Conservation (phyloP, 768 basidiomycete genomes). For the Suillus lakei region DNA sequence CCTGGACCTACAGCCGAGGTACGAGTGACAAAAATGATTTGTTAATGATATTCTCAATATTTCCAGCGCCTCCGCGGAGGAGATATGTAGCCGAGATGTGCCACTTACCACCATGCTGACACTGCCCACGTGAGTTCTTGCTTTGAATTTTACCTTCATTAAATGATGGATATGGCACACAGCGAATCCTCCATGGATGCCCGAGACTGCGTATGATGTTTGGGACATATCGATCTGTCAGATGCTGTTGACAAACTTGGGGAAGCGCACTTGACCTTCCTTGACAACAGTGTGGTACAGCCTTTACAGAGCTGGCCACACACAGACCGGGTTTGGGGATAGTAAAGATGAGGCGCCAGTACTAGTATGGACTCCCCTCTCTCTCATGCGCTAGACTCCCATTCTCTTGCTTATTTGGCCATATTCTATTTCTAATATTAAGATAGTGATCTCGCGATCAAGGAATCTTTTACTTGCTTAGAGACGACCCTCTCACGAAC, state of each 20-base stretch:
- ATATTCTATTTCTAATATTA: neutral
- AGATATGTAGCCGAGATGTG: neutral
- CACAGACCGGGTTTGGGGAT: neutral
- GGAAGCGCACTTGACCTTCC: too few relatives aligned
- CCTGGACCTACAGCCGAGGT: neutral
- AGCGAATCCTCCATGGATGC: neutral
- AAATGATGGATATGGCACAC: neutral
- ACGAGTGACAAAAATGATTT: neutral
- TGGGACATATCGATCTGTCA: neutral
- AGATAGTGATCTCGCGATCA: neutral
- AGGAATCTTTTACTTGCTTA: neutral
- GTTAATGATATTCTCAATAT: neutral
- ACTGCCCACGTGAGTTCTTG: neutral
- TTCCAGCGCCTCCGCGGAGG: neutral
- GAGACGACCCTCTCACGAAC: neutral
- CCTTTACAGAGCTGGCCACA: too few relatives aligned
- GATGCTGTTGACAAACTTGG: neutral
- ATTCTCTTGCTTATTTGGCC: neutral
- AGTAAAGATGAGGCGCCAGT: neutral
- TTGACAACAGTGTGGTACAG: neutral
- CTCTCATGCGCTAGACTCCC: neutral
- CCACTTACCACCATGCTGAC: conserved; percentile 1
- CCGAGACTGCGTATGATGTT: neutral
- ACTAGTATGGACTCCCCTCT: neutral
- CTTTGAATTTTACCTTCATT: neutral